phyloP scores from a whole-genome alignment of 441 rosid species.

The Erysimum cheiri region DNA sequence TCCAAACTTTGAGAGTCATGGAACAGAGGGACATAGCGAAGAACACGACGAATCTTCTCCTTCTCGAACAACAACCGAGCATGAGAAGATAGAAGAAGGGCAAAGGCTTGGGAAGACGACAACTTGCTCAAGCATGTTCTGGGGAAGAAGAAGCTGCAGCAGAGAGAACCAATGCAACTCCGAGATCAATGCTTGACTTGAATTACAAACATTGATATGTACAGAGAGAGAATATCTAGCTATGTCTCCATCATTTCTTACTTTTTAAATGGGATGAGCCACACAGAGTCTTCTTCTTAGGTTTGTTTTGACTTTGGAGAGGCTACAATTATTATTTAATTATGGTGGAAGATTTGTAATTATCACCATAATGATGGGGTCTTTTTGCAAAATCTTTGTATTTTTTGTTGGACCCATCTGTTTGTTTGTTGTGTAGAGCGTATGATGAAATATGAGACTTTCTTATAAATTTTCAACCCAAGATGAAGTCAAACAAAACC shows the following conservation, averaged over 20 bases:
- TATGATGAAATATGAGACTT: conserved; percentile 2
- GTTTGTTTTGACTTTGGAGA: conserved; percentile 37
- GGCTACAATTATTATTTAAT: conserved; percentile 16
- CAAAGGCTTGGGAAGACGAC: conserved; percentile 82
- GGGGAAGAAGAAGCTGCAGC: conserved; percentile 98
- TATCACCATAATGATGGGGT: conserved; percentile 34
- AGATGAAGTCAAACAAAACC: conserved; percentile 20
- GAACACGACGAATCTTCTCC: conserved; percentile 55
- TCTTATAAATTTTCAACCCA: conserved; percentile 10
- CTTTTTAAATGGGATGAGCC: conserved; percentile 24
- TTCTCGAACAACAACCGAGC: conserved; percentile 53
- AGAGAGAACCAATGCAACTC: conserved; percentile 97
- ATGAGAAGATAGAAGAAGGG: conserved; percentile 77
- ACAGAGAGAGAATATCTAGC: conserved; percentile 35
- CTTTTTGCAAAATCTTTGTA: conserved; percentile 26
- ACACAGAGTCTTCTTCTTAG: conserved; percentile 29
- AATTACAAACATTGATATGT: conserved; percentile 31
- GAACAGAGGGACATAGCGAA: conserved; percentile 52
- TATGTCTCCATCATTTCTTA: conserved; percentile 32
- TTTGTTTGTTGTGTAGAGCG: conserved; percentile 29
- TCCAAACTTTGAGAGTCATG: conserved; percentile 71
- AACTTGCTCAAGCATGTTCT: conserved; percentile 90
- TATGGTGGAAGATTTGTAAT: conserved; percentile 45
- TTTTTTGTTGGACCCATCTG: conserved; percentile 18
- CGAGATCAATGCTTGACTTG: conserved; percentile 78